phyloP scores from a whole-genome alignment of 169 alveolate species.

The Plasmodium vinckei region DNA sequence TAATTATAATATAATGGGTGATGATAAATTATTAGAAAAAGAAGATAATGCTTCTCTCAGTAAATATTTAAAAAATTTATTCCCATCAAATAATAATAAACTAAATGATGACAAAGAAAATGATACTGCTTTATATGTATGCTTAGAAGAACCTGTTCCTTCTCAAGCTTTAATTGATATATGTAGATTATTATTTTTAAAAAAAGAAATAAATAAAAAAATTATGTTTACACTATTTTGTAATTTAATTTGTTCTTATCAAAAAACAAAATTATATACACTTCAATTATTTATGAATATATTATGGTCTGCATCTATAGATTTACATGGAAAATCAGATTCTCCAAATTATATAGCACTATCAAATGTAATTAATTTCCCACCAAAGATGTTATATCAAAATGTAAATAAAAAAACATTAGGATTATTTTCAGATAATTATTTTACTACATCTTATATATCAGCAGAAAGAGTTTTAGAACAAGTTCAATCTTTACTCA shows the following conservation, averaged over 20 bases:
- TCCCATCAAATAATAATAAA: slow-evolving; percentile 24
- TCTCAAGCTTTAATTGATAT: slow-evolving; percentile 79
- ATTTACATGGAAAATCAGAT: slow-evolving; percentile 64
- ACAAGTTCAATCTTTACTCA: slow-evolving; percentile 82
- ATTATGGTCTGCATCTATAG: slow-evolving; percentile 79
- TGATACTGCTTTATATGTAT: slow-evolving; percentile 63
- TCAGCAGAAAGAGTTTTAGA: slow-evolving; percentile 84
- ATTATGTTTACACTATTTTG: slow-evolving; percentile 81
- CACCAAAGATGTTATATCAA: slow-evolving; percentile 43
- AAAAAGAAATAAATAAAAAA: slow-evolving; percentile 82
- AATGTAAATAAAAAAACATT: slow-evolving; percentile 42
- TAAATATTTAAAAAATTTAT: slow-evolving; percentile 74
- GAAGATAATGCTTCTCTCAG: slow-evolving; percentile 74
- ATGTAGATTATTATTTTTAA: slow-evolving; percentile 83
- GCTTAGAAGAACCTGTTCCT: slow-evolving; percentile 76
- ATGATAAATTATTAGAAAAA: slow-evolving; percentile 51
- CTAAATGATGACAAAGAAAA: slow-evolving; percentile 11
- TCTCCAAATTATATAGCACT: slow-evolving; percentile 26
- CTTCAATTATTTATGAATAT: slow-evolving; percentile 80
- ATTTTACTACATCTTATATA: slow-evolving; percentile 76
- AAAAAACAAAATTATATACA: slow-evolving; percentile 56
- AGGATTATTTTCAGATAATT: slow-evolving; percentile 61
- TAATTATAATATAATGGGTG: slow-evolving; percentile 34
- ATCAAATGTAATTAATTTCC: slow-evolving; percentile 33
- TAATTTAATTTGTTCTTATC: slow-evolving; percentile 75